A percentile compares a stretch with the other conserved stretches of the same genome.
These are phyloP conservation scores for Tardiomyces depauwii DNA, from an alignment of 1,139 yeast genomes.

Conservation along the genomic window DNA sequence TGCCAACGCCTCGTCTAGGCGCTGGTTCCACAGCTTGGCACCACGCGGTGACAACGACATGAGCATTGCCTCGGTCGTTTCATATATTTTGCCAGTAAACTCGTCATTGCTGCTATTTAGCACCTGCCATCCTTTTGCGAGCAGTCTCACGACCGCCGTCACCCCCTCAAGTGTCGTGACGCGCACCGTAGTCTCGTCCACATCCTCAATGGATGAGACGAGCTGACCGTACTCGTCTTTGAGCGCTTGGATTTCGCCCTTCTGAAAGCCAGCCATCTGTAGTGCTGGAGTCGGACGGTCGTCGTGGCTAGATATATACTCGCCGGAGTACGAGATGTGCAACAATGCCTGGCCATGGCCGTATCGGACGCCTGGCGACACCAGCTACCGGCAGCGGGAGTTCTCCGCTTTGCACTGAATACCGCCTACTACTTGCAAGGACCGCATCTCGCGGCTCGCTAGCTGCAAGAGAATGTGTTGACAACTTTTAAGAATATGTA, in stretches of 20 bases:
- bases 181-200: not conserved
- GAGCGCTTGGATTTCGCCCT: constrained; percentile 2
- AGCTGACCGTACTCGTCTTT: constrained; percentile 13
- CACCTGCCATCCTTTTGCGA: constrained; percentile 20
- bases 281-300: no score
- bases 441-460: no score
- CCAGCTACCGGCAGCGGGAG: no score
- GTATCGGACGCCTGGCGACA: no score
- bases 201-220: constrained; percentile 2
- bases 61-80: constrained; percentile 38
- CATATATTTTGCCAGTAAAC: constrained; percentile 17
- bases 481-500: not conserved
- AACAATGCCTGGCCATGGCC: no score
- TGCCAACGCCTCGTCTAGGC: constrained; percentile 20
- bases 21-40: constrained; percentile 23
- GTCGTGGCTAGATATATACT: no score
- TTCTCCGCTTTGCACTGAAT: no score
- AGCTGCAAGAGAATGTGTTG: no score
- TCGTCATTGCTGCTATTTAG: constrained; percentile 4
- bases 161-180: constrained; percentile 18
- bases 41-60: constrained; percentile 31
- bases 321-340: no score
- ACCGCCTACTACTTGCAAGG: no score
- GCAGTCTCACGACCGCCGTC: constrained; percentile 9
- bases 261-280: not conserved